Conservation (phyloP, 768 basidiomycete genomes). For the Cytidiella melzeri region DNA sequence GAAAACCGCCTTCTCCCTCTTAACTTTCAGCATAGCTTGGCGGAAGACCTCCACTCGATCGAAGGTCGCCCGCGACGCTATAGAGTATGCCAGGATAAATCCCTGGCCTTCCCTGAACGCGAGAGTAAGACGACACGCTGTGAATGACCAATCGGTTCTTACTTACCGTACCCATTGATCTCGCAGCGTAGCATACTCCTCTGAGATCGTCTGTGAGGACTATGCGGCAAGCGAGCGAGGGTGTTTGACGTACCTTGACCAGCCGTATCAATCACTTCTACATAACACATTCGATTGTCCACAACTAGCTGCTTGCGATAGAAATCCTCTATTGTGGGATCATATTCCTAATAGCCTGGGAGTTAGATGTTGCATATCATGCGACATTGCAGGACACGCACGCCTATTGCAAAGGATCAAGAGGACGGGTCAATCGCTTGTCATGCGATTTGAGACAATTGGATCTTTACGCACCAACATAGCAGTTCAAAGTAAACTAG, state of each 20-base stretch:
- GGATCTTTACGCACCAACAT: constrained; percentile 66
- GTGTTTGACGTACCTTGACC: constrained; percentile 71
- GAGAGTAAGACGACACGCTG: not conserved
- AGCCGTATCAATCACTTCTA: constrained; percentile 96
- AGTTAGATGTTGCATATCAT: not conserved
- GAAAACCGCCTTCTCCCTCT: constrained; percentile 79
- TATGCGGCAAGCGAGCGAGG: not conserved
- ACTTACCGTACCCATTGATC: constrained; percentile 97
- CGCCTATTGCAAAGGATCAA: not conserved
- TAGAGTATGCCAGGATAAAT: constrained; percentile 96
- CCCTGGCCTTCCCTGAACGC: constrained; percentile 83
- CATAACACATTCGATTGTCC: constrained; percentile 91
- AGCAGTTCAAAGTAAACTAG: constrained; percentile 93
- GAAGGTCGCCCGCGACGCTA: constrained; percentile 89
- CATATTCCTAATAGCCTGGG: constrained; percentile 64
- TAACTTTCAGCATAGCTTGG: constrained; percentile 84
- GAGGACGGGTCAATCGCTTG: not conserved
- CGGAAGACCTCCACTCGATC: constrained; percentile 87
- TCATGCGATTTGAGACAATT: no score
- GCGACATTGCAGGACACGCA: not conserved
- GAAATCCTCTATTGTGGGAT: constrained; percentile 98
- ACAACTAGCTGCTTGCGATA: constrained; percentile 94
- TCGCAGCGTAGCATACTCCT: constrained; percentile 94
- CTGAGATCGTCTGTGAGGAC: constrained; percentile 36
- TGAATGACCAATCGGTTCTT: not conserved